Percentiles rank a stretch among this genome's conserved stretches.
Conservation (phyloP, 768 basidiomycete genomes). For the Xerocomus brunneocitrinus region DNA sequence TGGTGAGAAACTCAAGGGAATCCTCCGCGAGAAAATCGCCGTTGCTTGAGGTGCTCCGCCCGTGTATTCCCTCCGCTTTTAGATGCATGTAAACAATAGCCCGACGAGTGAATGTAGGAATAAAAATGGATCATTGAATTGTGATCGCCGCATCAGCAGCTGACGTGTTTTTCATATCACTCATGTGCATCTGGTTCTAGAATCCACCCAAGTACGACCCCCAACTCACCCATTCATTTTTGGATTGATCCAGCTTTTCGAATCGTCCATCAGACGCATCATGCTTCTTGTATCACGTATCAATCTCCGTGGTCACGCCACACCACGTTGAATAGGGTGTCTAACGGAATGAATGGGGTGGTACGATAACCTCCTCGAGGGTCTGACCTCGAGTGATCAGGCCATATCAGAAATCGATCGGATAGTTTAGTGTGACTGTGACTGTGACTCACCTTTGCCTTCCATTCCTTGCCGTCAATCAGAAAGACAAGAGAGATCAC, state of each 20-base stretch:
- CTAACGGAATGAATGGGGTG: not conserved
- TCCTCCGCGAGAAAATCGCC: slow-evolving; percentile 65
- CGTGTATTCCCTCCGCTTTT: not conserved
- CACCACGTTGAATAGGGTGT: not conserved
- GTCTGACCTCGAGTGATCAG: too few relatives aligned
- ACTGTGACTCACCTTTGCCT: not conserved
- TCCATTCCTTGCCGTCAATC: not conserved
- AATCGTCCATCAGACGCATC: too few relatives aligned
- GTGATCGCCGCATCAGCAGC: not conserved
- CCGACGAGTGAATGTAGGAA: too few relatives aligned
- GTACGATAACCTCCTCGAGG: not conserved
- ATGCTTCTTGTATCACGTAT: not conserved
- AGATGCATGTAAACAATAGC: not conserved
- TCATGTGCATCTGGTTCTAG: not conserved
- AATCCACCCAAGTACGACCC: not conserved
- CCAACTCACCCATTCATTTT: not conserved
- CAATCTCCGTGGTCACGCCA: not conserved
- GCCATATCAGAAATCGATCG: not conserved
- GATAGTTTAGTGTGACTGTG: not conserved
- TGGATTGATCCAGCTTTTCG: too few relatives aligned
- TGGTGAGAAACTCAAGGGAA: slow-evolving; percentile 79
- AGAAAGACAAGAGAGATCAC: not conserved
- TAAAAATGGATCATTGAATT: not conserved
- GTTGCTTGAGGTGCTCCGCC: slow-evolving; percentile 6
- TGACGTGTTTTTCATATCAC: not conserved